Evolutionary conservation across 1,139 yeast species (phyloP).

Genomic region (Yamadazyma sp.): DNA sequence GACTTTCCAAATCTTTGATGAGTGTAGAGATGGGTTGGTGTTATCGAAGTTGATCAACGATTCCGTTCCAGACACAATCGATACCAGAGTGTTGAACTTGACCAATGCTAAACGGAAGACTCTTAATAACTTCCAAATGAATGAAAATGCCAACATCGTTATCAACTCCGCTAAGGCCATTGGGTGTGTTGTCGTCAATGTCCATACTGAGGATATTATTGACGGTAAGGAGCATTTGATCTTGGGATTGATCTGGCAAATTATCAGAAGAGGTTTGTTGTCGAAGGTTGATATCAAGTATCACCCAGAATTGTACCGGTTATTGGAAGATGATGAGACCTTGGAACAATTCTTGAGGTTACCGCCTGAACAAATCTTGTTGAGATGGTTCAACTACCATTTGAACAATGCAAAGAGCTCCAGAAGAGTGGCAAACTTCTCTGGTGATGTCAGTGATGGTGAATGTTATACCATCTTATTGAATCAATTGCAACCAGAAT

Average conservation of each 20-base stretch:
- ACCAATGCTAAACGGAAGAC: slow-evolving; percentile 73
- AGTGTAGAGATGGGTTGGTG: slow-evolving; percentile 93
- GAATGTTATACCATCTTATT: slow-evolving; percentile 90
- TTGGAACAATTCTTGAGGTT: slow-evolving; percentile 92
- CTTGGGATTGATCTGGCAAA: slow-evolving; percentile 96
- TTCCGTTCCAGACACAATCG: slow-evolving; percentile 97
- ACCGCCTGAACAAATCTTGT: slow-evolving; percentile 95
- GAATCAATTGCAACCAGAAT: slow-evolving; percentile 82
- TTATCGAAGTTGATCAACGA: slow-evolving; percentile 92
- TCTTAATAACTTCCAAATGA: slow-evolving; percentile 93
- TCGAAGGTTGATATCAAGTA: slow-evolving; percentile 92
- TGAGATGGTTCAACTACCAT: slow-evolving; percentile 97
- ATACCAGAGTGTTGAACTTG: slow-evolving; percentile 91
- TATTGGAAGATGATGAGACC: slow-evolving; percentile 95
- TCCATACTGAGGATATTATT: slow-evolving; percentile 94
- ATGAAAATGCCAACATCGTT: slow-evolving; percentile 95
- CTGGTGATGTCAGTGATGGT: slow-evolving; percentile 89
- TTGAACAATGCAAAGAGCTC: slow-evolving; percentile 90
- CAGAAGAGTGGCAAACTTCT: slow-evolving; percentile 82
- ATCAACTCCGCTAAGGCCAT: slow-evolving; percentile 98
- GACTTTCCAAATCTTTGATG: slow-evolving; percentile 93
- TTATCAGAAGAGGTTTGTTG: slow-evolving; percentile 91
- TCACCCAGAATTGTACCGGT: slow-evolving; percentile 94
- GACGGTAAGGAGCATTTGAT: slow-evolving; percentile 97
- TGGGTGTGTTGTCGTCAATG: slow-evolving; percentile 97